Conservation (phyloP, 2,329 filamentous ascomycete genomes). For the Lecanosticta acicola region DNA sequence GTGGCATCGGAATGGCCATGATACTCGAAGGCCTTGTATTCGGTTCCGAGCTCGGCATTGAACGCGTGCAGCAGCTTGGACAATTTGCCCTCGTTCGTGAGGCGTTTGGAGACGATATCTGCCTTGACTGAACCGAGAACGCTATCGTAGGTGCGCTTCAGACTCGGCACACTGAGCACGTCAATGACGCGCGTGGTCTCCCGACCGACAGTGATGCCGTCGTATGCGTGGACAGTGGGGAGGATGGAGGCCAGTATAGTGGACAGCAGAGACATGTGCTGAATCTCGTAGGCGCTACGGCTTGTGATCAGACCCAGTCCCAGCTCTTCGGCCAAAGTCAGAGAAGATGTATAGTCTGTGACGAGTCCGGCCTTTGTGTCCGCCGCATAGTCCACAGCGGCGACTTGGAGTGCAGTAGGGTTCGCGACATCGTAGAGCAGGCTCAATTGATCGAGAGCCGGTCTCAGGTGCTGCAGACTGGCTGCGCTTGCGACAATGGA, state of each 20-base stretch:
- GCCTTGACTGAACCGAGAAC: conserved; percentile 59
- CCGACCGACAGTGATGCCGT: conserved; percentile 74
- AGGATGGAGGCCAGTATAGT: conserved; percentile 72
- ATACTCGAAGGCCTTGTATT: conserved; percentile 93
- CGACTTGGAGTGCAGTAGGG: conserved; percentile 87
- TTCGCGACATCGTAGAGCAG: conserved; percentile 87
- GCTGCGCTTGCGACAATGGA: conserved; percentile 81
- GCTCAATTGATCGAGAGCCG: conserved; percentile 84
- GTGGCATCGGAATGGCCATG: conserved; percentile 74
- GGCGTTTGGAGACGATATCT: conserved; percentile 46
- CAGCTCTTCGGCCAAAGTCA: conserved; percentile 81
- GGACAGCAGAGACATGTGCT: conserved; percentile 90
- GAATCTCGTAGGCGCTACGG: conserved; percentile 79
- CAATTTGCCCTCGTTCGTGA: conserved; percentile 67
- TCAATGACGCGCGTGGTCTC: conserved; percentile 80
- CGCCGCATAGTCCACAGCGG: conserved; percentile 74
- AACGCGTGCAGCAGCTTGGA: conserved; percentile 65
- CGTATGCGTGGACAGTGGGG: conserved; percentile 72
- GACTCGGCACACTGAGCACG: conserved; percentile 64
- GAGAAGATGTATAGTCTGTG: conserved; percentile 75
- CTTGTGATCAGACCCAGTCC: conserved; percentile 82
- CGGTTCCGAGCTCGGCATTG: conserved; percentile 87
- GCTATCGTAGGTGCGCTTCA: conserved; percentile 64
- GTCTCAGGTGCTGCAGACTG: conserved; percentile 71
- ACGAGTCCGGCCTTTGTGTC: conserved; percentile 65